Evolutionary conservation across 495 filamentous ascomycete genomes (phyloP), one percentile per base, ranked within the genome.

Genomic region (Jackrogersella minutella): DNA sequence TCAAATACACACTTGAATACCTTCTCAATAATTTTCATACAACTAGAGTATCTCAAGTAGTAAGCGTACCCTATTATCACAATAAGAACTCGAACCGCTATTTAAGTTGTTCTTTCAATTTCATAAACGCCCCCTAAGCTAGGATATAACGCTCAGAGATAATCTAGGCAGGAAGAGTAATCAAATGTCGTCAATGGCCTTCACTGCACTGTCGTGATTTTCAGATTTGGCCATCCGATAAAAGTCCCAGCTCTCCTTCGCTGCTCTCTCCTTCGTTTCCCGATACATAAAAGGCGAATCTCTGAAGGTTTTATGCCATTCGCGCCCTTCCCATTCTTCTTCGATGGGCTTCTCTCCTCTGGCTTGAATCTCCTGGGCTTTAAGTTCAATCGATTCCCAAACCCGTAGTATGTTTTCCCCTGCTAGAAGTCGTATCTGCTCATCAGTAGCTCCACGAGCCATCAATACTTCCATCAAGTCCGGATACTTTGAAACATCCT

Each of bases 401-500:
- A 62, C 59, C 9, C 59, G 59, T 34, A 87, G 69, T 13, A 87
- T 41, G 62, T 87, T 87, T 0, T 79, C 79, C 2, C 85, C 85
- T n/a, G 77, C 81, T 8, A 87, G 74, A 40, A 83, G 81, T 4
- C 62, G 74, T 5, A 80, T 81, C 56, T 87, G 81, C 24, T 74
- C 68, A 44, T 87, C 83, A 19, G 78, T 82, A 5, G 84, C 72
- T 1, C 84, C 85, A 4, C 83, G 79, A 22, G 67, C 65, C 55
- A 88, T 70, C 17, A 62, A 21, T 0, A 62, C 39, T 49, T 64
- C 57, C 10, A 92, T 81, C 33, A 92, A 71, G 54, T 83, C 77
- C 0, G 89, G 88, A 69, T 82, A 90, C 68, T 86, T 88, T 26
- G 82, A 84, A 6, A 91, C 88, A 75, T 90, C 86, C 43, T 88